Base-by-base conservation (phyloP, 345 rosid species). In the Leavenworthia alabamica region DNA sequence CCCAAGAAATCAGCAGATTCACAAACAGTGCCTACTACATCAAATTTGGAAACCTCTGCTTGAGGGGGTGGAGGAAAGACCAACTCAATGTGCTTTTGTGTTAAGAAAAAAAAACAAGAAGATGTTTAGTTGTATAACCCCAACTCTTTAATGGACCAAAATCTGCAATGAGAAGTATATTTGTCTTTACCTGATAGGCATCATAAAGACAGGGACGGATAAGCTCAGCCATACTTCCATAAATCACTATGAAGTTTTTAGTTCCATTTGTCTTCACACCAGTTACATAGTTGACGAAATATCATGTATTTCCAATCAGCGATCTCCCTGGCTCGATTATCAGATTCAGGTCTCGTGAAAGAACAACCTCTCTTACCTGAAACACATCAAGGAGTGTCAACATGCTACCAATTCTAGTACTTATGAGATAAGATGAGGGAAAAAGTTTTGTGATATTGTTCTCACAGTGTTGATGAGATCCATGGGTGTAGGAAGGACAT, bases 21-120 rank as follows among this genome's bases (percentile, higher is more conserved):
- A n/a, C n/a, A n/a, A n/a, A n/a, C n/a, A n/a, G 99, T 97, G 36
- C 99, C 99, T 11, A 93, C 99, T 56, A 93, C 90, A 42, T 93
- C 99, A 52, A 87, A 93, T 26, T 76, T 87, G 4, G 89, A 74
- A 58, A 76, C 66, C 57, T 86, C 95, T 1, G 87, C 80, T 41
- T 72, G 80, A 14, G 85, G 58, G 12, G 80, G 73, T 29, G 84
- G 9, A 39, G 97, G 99, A 65, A 97, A 86, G 67, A 90, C 85
- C 77, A 93, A 77, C 75, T 93, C 96, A 57, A 93, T 86, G 76
- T 93, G 99, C 99, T 90, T 81, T 82, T 20, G 42, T 2, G 35
- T 28, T 47, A 70, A 60, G 56, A 51, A 66, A 73, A 40, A 66
- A 36, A 37, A 57, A 40, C 57, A 47, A 32, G 36, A 57, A 0